Evolutionary conservation across 2,329 filamentous ascomycete genomes (phyloP).

Genomic region (Botryotinia narcissicola): DNA sequence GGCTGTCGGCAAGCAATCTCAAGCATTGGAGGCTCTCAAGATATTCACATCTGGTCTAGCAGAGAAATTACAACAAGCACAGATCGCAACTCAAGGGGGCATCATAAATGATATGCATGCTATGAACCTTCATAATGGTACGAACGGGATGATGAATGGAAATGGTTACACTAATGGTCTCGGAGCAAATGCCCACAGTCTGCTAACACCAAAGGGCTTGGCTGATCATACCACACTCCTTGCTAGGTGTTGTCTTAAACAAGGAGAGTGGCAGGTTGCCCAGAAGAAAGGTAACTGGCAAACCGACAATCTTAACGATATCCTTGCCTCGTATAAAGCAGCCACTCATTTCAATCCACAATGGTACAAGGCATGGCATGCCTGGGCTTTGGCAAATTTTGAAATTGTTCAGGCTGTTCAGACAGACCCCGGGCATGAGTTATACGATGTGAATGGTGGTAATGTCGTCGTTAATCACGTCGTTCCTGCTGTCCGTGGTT

Average conservation of each 20-base stretch:
- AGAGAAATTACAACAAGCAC: constrained; percentile 35
- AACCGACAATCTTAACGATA: constrained; percentile 79
- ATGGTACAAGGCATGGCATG: constrained; percentile 99
- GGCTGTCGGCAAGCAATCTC: constrained; percentile 72
- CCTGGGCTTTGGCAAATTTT: constrained; percentile 97
- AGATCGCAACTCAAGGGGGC: constrained; percentile 34
- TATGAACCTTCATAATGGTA: constrained; percentile 41
- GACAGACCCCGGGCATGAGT: constrained; percentile 31
- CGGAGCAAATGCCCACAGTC: constrained; percentile 40
- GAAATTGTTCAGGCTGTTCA: constrained; percentile 86
- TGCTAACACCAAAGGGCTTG: constrained; percentile 45
- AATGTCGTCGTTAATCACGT: constrained; percentile 80
- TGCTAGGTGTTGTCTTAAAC: constrained; percentile 92
- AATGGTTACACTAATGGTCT: constrained; percentile 38
- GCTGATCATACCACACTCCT: constrained; percentile 68
- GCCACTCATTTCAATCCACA: constrained; percentile 91
- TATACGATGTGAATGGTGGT: constrained; percentile 52
- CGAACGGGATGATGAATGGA: constrained; percentile 44
- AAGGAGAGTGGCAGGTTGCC: constrained; percentile 92
- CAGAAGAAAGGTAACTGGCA: constrained; percentile 88
- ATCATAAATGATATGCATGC: constrained; percentile 36
- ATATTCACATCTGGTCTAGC: constrained; percentile 61
- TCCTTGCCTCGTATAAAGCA: constrained; percentile 84
- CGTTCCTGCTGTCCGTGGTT: constrained; percentile 89
- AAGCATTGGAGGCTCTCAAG: constrained; percentile 57